Evolutionary conservation across 2,329 filamentous ascomycete species (phyloP).

Genomic region (Stachybotrys echinatus): DNA sequence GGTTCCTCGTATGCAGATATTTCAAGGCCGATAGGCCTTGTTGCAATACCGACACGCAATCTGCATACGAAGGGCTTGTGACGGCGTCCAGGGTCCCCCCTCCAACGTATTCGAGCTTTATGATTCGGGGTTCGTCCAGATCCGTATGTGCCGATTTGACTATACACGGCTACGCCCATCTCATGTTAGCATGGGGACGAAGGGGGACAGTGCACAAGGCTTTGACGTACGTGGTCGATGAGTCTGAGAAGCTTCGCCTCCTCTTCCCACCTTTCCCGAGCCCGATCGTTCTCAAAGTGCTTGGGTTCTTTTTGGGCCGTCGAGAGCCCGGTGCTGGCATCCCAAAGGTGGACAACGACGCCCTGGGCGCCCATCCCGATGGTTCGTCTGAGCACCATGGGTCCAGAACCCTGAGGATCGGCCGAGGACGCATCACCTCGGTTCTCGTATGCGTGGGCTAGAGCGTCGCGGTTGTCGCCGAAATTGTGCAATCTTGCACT

Average conservation of each 20-base stretch:
- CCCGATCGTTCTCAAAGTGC: neutral
- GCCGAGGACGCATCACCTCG: no score
- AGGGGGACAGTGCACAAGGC: no score
- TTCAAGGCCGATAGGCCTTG: neutral
- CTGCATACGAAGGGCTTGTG: neutral
- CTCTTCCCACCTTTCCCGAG: neutral
- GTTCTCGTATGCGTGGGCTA: neutral
- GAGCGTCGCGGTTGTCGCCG: neutral
- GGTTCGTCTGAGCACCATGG: neutral
- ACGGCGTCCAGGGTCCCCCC: neutral
- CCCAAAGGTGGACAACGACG: neutral
- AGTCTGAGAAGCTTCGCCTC: neutral
- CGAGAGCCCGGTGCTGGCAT: neutral
- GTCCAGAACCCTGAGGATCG: no score
- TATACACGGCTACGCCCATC: no score
- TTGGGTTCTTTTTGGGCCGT: neutral
- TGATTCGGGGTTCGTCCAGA: no score
- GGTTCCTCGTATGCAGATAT: neutral
- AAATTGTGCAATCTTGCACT: neutral
- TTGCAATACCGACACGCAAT: neutral
- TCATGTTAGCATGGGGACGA: no score
- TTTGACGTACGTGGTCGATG: neutral
- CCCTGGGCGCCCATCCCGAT: no score
- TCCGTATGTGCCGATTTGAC: no score
- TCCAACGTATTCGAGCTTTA: neutral